These are phyloP conservation scores for Aegilops speltoides DNA, from an alignment of 176 grass and related monocot species.

Conservation along the genomic window DNA sequence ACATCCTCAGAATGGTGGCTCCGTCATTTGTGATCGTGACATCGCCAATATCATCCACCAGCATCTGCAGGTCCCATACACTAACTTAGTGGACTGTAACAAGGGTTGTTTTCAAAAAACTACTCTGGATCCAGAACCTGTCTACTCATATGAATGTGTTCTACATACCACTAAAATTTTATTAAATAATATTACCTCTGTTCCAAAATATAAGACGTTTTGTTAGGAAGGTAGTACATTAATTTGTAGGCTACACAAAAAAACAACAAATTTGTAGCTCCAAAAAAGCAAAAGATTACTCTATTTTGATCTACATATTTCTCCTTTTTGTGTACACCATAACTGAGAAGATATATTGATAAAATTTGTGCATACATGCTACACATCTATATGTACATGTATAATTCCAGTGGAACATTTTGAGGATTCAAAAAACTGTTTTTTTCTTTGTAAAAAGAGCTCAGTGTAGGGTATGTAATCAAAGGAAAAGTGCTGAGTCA, in stretches of 20 bases:
- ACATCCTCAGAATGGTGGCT: slow-evolving; percentile 90
- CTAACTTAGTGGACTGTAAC: slow-evolving; percentile 19
- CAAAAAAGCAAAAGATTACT: neutral
- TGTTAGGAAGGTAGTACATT: neutral
- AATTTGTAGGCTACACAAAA: neutral
- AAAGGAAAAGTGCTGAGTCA: neutral
- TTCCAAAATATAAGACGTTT: too few relatives aligned
- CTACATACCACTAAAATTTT: neutral
- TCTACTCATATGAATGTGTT: neutral
- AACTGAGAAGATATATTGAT: neutral
- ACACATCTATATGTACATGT: neutral
- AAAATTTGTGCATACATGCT: neutral
- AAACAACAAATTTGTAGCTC: too few relatives aligned
- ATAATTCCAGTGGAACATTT: neutral
- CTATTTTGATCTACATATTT: neutral
- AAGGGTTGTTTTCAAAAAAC: neutral
- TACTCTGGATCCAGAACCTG: too few relatives aligned
- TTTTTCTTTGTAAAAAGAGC: neutral
- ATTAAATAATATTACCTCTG: neutral
- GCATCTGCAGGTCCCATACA: slow-evolving; percentile 54
- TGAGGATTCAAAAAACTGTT: neutral
- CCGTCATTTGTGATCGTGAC: slow-evolving; percentile 98
- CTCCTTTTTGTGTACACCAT: neutral
- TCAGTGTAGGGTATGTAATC: neutral
- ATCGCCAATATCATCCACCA: slow-evolving; percentile 95